Percentiles rank a stretch among this genome's conserved stretches.
phyloP scores from a whole-genome alignment of 352 stramenopile species.

The Globisporangium yorkense region DNA sequence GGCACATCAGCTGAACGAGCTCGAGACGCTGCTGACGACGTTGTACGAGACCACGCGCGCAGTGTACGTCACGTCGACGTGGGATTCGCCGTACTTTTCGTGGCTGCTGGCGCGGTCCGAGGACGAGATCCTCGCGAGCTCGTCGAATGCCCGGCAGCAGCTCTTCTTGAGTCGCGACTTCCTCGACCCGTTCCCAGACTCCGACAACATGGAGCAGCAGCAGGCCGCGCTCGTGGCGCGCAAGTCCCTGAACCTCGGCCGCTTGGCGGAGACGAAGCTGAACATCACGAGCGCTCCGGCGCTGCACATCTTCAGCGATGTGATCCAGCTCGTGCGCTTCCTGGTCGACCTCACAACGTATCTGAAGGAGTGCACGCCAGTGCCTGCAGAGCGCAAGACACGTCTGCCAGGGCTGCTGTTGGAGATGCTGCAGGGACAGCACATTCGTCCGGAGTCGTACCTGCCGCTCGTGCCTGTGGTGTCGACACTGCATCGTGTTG shows the following conservation, averaged over 20 bases:
- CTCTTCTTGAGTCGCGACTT: constrained; percentile 23
- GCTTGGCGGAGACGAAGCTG: constrained; percentile 38
- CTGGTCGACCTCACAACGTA: constrained; percentile 59
- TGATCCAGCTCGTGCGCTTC: constrained; percentile 51
- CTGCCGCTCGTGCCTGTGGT: constrained; percentile 32
- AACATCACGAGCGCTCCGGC: constrained; percentile 30
- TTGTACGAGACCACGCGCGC: constrained; percentile 36
- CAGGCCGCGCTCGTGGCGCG: constrained; percentile 36
- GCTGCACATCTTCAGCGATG: constrained; percentile 52
- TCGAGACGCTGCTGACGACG: constrained; percentile 28
- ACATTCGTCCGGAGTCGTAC: constrained; percentile 45
- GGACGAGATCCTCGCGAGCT: constrained; percentile 34
- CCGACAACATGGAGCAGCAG: constrained; percentile 31
- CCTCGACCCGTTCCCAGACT: constrained; percentile 40
- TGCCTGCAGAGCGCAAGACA: constrained; percentile 42
- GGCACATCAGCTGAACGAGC: constrained; percentile 32
- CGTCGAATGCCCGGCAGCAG: constrained; percentile 20
- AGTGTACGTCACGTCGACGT: constrained; percentile 24
- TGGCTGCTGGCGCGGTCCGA: constrained; percentile 51
- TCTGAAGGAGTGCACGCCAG: constrained; percentile 46
- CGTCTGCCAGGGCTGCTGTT: constrained; percentile 31
- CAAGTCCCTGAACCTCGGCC: constrained; percentile 22
- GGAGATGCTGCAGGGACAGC: constrained; percentile 35
- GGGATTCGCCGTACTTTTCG: constrained; percentile 45
- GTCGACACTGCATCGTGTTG: constrained; percentile 26